These are phyloP conservation scores for Globisporangium mamillatum DNA, from an alignment of 352 stramenopile genomes.

Conservation along the genomic window DNA sequence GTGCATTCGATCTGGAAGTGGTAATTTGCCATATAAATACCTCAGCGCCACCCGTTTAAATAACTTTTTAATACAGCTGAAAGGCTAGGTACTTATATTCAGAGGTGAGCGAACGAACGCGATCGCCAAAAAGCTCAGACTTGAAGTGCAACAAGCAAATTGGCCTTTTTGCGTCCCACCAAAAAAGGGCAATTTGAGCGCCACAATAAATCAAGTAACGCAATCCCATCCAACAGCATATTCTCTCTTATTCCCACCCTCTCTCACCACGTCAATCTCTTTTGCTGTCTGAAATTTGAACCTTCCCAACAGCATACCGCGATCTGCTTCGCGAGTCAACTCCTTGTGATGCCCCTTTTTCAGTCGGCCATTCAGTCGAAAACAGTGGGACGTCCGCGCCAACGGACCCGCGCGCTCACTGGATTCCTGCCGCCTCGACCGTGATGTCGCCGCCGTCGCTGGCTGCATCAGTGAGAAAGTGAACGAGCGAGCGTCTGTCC, in stretches of 20 bases:
- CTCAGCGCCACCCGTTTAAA: no score
- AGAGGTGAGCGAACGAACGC: not conserved
- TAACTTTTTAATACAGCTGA: not conserved
- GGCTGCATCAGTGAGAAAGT: not conserved
- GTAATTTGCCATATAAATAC: no score
- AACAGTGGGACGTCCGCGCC: not conserved
- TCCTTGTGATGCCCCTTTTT: not conserved
- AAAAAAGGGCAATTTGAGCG: not conserved
- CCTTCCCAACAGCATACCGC: not conserved
- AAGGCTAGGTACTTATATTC: not conserved
- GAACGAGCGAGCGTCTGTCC: not conserved
- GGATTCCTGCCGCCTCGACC: not conserved
- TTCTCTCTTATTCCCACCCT: not conserved
- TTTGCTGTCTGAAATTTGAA: not conserved
- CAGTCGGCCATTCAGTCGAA: not conserved
- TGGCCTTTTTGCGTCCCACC: not conserved
- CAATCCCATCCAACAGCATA: constrained; percentile 6
- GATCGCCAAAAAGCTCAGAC: constrained; percentile 7
- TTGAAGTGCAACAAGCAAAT: constrained; percentile 6
- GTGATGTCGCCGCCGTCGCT: no score
- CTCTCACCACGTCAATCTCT: not conserved
- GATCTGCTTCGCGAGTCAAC: not conserved
- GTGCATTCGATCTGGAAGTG: no score
- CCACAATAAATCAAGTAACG: constrained; percentile 8
- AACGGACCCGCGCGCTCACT: not conserved